phyloP scores from a whole-genome alignment of 257 asterid species.

The Solanum arcanum region DNA sequence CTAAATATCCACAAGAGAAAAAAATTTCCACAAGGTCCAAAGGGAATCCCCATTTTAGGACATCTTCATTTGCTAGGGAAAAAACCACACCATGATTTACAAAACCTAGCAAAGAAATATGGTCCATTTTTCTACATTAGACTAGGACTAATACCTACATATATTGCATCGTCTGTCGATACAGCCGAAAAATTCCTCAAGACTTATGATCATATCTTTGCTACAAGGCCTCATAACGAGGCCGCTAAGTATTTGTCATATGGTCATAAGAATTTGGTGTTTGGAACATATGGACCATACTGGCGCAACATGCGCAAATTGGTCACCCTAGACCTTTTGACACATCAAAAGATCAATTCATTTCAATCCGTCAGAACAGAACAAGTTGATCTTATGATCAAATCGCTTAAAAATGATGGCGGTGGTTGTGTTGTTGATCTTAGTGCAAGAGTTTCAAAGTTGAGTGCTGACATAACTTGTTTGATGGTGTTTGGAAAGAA shows the following conservation, averaged over 20 bases:
- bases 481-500: not conserved
- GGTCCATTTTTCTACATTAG: slow-evolving; percentile 12
- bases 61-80: slow-evolving; percentile 8
- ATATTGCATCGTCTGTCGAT: slow-evolving; percentile 9
- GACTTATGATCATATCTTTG: slow-evolving; percentile 8
- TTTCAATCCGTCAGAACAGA: not conserved
- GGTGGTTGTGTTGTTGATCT: not conserved
- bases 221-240: slow-evolving; percentile 10
- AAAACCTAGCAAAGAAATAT: slow-evolving; percentile 2
- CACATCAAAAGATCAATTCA: not conserved
- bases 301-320: not conserved
- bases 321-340: not conserved
- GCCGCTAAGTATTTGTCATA: not conserved
- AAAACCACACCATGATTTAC: slow-evolving; percentile 9
- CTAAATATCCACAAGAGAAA: not conserved
- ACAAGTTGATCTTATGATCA: not conserved
- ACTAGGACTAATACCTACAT: slow-evolving; percentile 8
- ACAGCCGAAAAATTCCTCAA: slow-evolving; percentile 8
- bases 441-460: not conserved
- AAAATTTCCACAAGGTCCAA: slow-evolving; percentile 17
- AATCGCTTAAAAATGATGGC: not conserved
- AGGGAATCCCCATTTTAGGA: not conserved
- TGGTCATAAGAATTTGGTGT: slow-evolving; percentile 1
- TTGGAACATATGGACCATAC: not conserved
- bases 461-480: not conserved